Conservation (phyloP, 2,329 filamentous ascomycete genomes). For the Fusarium siculi region DNA sequence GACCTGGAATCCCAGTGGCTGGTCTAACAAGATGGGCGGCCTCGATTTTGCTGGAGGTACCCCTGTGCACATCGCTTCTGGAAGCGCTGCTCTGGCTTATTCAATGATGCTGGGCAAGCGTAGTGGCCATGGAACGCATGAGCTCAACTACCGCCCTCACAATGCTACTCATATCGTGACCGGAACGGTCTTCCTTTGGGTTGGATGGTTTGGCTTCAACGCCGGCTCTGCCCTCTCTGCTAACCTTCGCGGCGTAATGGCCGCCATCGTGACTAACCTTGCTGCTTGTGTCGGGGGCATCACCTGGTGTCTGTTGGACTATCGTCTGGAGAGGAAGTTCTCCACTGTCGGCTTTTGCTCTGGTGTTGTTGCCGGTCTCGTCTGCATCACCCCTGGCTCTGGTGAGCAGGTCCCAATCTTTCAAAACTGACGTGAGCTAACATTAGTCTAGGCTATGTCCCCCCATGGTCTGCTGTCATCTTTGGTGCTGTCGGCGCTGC, state of each 20-base stretch:
- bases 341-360: slow-evolving; percentile 94
- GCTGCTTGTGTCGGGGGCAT: slow-evolving; percentile 86
- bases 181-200: slow-evolving; percentile 93
- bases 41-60: slow-evolving; percentile 92
- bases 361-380: slow-evolving; percentile 86
- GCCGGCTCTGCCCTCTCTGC: slow-evolving; percentile 84
- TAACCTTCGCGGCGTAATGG: slow-evolving; percentile 87
- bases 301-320: slow-evolving; percentile 90
- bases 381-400: slow-evolving; percentile 88
- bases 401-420: slow-evolving; percentile 56
- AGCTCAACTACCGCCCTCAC: slow-evolving; percentile 91
- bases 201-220: slow-evolving; percentile 97
- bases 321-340: slow-evolving; percentile 89
- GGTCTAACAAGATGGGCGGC: slow-evolving; percentile 82
- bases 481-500: slow-evolving; percentile 81
- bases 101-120: slow-evolving; percentile 91
- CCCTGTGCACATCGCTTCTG: slow-evolving; percentile 88
- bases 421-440: slow-evolving; percentile 14
- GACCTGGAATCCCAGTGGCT: slow-evolving; percentile 89
- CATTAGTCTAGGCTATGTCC: slow-evolving; percentile 69
- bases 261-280: slow-evolving; percentile 85
- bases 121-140: slow-evolving; percentile 84
- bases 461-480: slow-evolving; percentile 83
- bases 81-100: slow-evolving; percentile 85
- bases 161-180: slow-evolving; percentile 94